A percentile compares a stretch with the other conserved stretches of the same genome.
phyloP scores from a whole-genome alignment of 139 green algal species.

The Helicosporidium sp. region DNA sequence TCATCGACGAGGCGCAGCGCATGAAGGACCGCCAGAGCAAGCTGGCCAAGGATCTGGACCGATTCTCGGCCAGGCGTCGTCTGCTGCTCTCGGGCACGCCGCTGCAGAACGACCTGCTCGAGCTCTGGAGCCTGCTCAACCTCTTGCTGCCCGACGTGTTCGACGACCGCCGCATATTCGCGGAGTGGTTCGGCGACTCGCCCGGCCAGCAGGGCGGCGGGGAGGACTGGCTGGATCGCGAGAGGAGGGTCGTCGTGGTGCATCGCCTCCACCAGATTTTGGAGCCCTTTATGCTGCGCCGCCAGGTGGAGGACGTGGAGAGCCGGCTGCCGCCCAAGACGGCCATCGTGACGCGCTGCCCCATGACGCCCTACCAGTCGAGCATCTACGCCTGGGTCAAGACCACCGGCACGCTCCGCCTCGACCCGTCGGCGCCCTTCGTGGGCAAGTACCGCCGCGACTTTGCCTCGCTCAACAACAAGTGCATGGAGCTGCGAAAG shows the following conservation, averaged over 20 bases:
- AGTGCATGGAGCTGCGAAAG: constrained; percentile 89
- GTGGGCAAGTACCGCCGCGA: constrained; percentile 24
- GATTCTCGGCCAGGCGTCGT: constrained; percentile 37
- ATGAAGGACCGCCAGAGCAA: constrained; percentile 79
- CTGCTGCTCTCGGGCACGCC: constrained; percentile 63
- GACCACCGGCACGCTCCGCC: constrained; percentile 54
- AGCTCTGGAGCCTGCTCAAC: constrained; percentile 81
- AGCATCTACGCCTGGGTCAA: constrained; percentile 79
- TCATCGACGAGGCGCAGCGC: constrained; percentile 96
- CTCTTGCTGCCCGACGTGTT: constrained; percentile 85
- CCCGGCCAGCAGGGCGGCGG: constrained; percentile 4
- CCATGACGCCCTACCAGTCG: constrained; percentile 55
- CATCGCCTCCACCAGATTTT: constrained; percentile 74
- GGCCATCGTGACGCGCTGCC: constrained; percentile 40
- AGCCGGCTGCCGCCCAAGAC: constrained; percentile 70
- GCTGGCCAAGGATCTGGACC: constrained; percentile 60
- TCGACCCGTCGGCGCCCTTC: constrained; percentile 37
- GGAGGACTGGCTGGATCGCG: constrained; percentile 56
- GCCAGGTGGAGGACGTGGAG: constrained; percentile 81
- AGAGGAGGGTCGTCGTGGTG: constrained; percentile 74
- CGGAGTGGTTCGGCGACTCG: constrained; percentile 56
- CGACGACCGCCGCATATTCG: constrained; percentile 75
- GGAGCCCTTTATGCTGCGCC: constrained; percentile 91
- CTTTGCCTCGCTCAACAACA: constrained; percentile 69
- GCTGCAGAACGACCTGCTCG: constrained; percentile 79